Evolutionary conservation across 768 basidiomycete species (phyloP), one percentile per base, ranked within the genome.

Genomic region (Lyophyllum shimeji): DNA sequence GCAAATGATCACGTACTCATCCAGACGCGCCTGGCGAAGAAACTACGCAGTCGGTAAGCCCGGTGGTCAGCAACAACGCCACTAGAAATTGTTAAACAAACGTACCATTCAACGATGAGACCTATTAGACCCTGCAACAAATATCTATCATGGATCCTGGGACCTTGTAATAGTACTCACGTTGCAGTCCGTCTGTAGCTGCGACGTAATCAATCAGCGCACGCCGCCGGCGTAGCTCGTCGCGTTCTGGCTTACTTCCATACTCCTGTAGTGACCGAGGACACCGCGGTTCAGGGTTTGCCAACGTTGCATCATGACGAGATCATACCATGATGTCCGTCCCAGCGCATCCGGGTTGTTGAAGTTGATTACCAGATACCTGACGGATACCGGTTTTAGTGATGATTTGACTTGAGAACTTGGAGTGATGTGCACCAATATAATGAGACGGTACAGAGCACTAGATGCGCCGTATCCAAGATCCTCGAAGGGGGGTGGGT

Each of bases 111-210:
- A 2, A 80, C 80, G 12, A 81, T 77, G 25, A 81, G 57, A 20
- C 78, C 79, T 56, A 81, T 79, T 20, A 81, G 62, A 18, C 80
- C 80, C 77, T 79, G 55, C 3, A 47, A 27, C 6, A 18, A 2
- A 31, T 24, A 27, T 27, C 12, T 21, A 50, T 46, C 37, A 46
- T 53, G 45, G 20, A 34, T 52, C 27, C 29, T 15, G 13, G 12
- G 18, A 9, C 13, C 2, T 23, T 37, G 23, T 37, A 49, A 20
- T 29, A n/a, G 17, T 18, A 24, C 65, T 70, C 61, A 78, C 78
- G 55, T 80, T 80, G 57, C 75, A 79, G 63, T 82, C 80, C 15
- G 78, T 81, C 72, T 81, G 80, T 23, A 80, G 59, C 80, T 82
- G 33, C n/a, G n/a, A 40, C 20, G 31, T 1, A 18, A 7, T 20